Base-by-base conservation (phyloP, 2,329 filamentous ascomycete genomes). In the Colletotrichum lindemuthianum region DNA sequence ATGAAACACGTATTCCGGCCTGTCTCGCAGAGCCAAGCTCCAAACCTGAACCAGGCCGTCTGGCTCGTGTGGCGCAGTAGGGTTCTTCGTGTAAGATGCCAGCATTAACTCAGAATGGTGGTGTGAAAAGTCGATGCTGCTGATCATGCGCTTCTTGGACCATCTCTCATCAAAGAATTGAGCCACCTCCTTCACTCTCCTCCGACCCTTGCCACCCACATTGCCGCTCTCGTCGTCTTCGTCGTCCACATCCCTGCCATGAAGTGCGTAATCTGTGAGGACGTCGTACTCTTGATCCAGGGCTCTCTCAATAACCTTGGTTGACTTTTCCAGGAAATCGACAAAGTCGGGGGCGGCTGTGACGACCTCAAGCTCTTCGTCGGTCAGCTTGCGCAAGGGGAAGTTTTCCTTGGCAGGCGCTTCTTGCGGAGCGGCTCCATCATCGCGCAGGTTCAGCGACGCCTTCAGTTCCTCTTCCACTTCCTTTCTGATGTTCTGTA, bases 61-160 rank as follows among this genome's bases (percentile, higher is more conserved):
- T 10, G 94, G 93, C 70, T 97, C 94, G 73, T 97, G 93, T 36
- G 95, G 95, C 15, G 96, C 94, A 8, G 95, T 92, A 6, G 95
- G 93, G 74, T 97, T 97, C 80, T 98, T 99, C 60, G 96, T 99
- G 78, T 99, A 98, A 4, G 96, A 92, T 36, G 96, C 94, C 51
- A 98, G 88, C 50, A 99, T 84, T 40, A 99, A 86, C 78, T 99
- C 96, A 33, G 92, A 92, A 73, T 96, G 97, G 82, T 97, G 97
- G 58, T 93, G 92, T 48, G 95, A 98, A 78, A 97, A 99, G 79
- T 95, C 92, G 71, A 99, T 89, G 72, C 93, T 92, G 75, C 92
- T 97, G 74, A 99, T 91, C 91, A 97, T 97, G 69, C 94, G 90
- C 81, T 97, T 97, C 82, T 96, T 97, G 73, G 93, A 97, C 92